A percentile compares a stretch with the other conserved stretches of the same genome.
phyloP scores from a whole-genome alignment of 2,329 filamentous ascomycete species.

The Rhinocladiella similis region DNA sequence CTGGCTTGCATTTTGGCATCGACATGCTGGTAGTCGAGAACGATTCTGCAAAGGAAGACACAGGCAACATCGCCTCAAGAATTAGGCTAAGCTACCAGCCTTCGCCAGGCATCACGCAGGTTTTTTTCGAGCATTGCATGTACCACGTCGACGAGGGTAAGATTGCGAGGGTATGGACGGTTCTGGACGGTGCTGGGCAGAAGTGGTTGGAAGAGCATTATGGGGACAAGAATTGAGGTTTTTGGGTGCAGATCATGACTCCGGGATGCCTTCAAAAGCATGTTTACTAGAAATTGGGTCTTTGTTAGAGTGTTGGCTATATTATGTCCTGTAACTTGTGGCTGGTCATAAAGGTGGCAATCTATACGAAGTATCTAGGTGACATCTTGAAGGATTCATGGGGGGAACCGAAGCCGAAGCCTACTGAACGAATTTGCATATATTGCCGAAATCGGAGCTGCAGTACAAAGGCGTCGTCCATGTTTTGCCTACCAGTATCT shows the following conservation, averaged over 20 bases:
- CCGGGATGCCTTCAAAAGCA: background rate
- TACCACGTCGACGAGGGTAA: conserved; percentile 19
- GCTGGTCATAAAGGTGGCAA: too few species aligned
- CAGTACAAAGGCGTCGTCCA: too few species aligned
- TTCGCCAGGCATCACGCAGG: background rate
- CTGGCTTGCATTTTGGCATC: conserved; percentile 14
- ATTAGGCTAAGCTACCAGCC: conserved; percentile 16
- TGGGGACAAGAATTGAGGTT: background rate
- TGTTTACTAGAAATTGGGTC: background rate
- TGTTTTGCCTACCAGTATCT: too few species aligned
- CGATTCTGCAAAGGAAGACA: background rate
- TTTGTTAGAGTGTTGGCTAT: background rate
- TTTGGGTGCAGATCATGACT: background rate
- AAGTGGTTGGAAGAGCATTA: conserved; percentile 12
- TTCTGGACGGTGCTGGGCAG: conserved; percentile 17
- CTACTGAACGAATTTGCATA: too few species aligned
- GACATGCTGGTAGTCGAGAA: conserved; percentile 17
- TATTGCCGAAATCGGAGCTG: too few species aligned
- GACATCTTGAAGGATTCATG: too few species aligned
- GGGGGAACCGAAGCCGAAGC: too few species aligned
- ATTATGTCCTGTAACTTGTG: too few species aligned
- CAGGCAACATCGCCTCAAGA: conserved; percentile 13
- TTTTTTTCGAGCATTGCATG: conserved; percentile 21
- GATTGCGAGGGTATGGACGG: conserved; percentile 18
- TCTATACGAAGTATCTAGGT: too few species aligned